phyloP scores from a whole-genome alignment of 2,329 filamentous ascomycete species.

The Botrytis fragariae region DNA sequence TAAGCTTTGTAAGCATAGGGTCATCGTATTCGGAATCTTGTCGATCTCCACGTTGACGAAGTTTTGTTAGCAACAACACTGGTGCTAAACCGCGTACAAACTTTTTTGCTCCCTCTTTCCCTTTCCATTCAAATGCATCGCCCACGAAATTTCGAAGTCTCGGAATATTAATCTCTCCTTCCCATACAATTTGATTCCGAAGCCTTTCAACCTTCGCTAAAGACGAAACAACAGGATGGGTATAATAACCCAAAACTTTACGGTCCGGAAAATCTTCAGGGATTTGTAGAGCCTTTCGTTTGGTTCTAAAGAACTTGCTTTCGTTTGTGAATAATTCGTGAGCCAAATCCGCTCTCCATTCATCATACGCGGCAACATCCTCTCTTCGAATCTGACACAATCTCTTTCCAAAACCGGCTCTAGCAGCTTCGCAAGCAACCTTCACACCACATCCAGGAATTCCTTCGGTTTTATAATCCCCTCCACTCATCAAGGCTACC shows the following conservation, averaged over 20 bases:
- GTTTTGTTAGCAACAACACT: constrained; percentile 64
- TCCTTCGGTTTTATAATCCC: constrained; percentile 88
- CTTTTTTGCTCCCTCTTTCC: constrained; percentile 74
- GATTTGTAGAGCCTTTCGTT: constrained; percentile 70
- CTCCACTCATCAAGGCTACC: constrained; percentile 90
- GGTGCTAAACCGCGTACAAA: constrained; percentile 79
- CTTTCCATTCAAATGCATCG: constrained; percentile 84
- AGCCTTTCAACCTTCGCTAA: constrained; percentile 55
- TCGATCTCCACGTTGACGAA: constrained; percentile 45
- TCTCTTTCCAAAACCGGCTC: constrained; percentile 78
- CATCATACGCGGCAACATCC: constrained; percentile 56
- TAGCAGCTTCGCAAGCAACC: constrained; percentile 83
- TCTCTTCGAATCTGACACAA: constrained; percentile 64
- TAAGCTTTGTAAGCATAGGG: constrained; percentile 41
- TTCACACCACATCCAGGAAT: constrained; percentile 86
- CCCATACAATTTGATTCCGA: constrained; percentile 55
- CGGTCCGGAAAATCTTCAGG: constrained; percentile 78
- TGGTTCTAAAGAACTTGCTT: constrained; percentile 73
- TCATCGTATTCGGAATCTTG: constrained; percentile 39
- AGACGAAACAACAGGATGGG: constrained; percentile 77
- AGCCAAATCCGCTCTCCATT: constrained; percentile 70
- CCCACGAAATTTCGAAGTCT: constrained; percentile 71
- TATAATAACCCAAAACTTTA: constrained; percentile 82
- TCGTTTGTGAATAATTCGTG: constrained; percentile 83
- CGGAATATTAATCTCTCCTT: constrained; percentile 60